Evolutionary conservation across 345 rosid species (phyloP), one percentile per base, ranked within the genome.

Genomic region (Sisymbrium altissimum): DNA sequence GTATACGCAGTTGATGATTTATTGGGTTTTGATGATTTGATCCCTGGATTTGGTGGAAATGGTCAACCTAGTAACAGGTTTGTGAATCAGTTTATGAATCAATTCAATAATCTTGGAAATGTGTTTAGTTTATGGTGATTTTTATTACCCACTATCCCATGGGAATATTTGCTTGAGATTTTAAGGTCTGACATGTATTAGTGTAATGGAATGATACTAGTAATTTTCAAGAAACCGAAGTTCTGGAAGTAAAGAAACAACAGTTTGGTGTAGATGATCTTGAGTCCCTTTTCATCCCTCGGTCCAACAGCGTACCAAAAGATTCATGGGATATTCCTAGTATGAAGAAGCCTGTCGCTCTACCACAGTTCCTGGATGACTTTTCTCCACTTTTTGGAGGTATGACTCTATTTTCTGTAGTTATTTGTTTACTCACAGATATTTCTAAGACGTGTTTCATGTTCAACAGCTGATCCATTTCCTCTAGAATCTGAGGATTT

Each of bases 1-100:
- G 12, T 3, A 4, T 8, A 48, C 53, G 54, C 29, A 49, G 57
- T 29, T 35, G 86, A 75, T 58, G 92, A 88, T 38, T 78, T 90
- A 68, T 75, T 86, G 64, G 90, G 91, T 77, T 76, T 70, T 41
- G 88, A 84, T 74, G 96, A 86, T 59, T 83, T 88, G 81, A 79
- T 87, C 38, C 87, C 92, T 21, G 96, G 94, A 7, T 89, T 92
- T 69, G 88, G 86, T 71, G 78, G 79, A 44, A 79, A 78, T 71
- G 66, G 43, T 48, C 66, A 83, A 30, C 45, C 87, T 0, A 75
- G 57, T 33, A 66, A 78, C 50, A 77, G 86, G 97, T 84, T 71
- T 57, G 81, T 58, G 19, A 60, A 17, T 1, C 48, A 13, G 12
- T 66, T 48, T 33, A 66, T 48, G 19, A 40, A n/a, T n/a, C n/a